Percentiles rank a stretch among this genome's conserved stretches.
These are phyloP conservation scores for Globisporangium parvum DNA, from an alignment of 352 stramenopile genomes.

Conservation along the genomic window DNA sequence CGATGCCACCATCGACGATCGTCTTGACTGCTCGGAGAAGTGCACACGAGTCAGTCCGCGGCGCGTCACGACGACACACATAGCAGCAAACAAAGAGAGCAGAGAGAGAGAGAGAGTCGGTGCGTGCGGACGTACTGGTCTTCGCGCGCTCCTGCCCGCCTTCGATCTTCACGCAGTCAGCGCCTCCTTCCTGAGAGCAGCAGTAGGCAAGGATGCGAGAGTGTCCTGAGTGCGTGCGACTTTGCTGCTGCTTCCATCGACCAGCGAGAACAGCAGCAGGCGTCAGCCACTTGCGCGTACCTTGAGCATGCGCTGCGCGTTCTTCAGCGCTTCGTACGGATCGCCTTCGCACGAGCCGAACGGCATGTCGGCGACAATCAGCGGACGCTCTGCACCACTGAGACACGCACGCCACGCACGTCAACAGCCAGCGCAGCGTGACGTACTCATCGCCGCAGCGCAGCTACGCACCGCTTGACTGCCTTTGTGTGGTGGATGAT, in stretches of 20 bases:
- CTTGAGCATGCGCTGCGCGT: slow-evolving; percentile 93
- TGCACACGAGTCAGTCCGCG: no score
- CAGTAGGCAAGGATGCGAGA: neutral
- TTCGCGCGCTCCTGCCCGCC: slow-evolving; percentile 82
- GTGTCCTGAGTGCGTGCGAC: neutral
- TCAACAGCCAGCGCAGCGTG: neutral
- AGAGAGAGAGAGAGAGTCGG: neutral
- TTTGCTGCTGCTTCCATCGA: neutral
- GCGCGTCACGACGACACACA: neutral
- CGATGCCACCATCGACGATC: slow-evolving; percentile 85
- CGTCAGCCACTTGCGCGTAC: slow-evolving; percentile 20
- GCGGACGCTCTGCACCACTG: slow-evolving; percentile 71
- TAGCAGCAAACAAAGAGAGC: no score
- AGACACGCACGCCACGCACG: neutral
- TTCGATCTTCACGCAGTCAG: slow-evolving; percentile 99
- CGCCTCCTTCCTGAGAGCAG: slow-evolving; percentile 94
- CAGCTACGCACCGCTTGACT: slow-evolving; percentile 80
- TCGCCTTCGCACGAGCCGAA: slow-evolving; percentile 96
- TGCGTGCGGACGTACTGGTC: slow-evolving; percentile 34
- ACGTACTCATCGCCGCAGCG: neutral
- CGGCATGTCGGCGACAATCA: slow-evolving; percentile 98
- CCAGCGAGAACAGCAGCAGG: neutral
- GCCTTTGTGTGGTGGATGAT: slow-evolving; percentile 98
- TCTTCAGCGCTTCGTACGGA: slow-evolving; percentile 89
- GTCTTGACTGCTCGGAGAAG: slow-evolving; percentile 68